Evolutionary conservation across 116 monocot species (phyloP), one percentile per base, ranked within the genome.

Genomic region (Zostera marina): DNA sequence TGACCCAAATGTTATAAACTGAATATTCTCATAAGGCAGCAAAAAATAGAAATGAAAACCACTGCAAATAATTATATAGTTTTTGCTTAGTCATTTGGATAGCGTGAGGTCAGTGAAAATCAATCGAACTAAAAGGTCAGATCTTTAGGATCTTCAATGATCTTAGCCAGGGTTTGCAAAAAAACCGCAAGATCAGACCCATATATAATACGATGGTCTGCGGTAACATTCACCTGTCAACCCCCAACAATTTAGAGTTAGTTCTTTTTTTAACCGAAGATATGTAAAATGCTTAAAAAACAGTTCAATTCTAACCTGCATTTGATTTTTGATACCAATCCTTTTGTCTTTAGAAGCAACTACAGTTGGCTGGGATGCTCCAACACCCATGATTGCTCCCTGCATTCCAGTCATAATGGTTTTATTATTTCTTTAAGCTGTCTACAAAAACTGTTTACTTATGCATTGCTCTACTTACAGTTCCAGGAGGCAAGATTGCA

Each of bases 351-450:
- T 84, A 10, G 81, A 77, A 51, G 80, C 98, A 54, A 86, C 83
- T 55, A 90, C 68, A 43, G 79, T 79, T 53, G 86, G 86, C 52
- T 81, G 64, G 2, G 98, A 91, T 65, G 83, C 73, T 21, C 98
- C 98, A 17, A 99, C 91, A 19, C 91, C 98, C 98, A 99, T 99
- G 67, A 91, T 99, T 39, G 91, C 98, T 53, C 98, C 87, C 91
- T 99, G 72, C 39, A 78, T 7, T 25, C 8, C n/a, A 38, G 62
- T 38, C 22, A 12, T 42, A 11, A 9, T 40, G 40, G 32, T 32
- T 32, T 32, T 32, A 32, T 32, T 32, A 2, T 32, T 40, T 40
- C 32, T 56, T 10, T 15, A 38, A 32, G 13, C 13, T 8, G 8
- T 24, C 1, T 15, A 8, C 1, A 49, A 20, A 32, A 39, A 56